phyloP scores from a whole-genome alignment of 345 rosid genomes.

The Cardiospermum halicacabum region DNA sequence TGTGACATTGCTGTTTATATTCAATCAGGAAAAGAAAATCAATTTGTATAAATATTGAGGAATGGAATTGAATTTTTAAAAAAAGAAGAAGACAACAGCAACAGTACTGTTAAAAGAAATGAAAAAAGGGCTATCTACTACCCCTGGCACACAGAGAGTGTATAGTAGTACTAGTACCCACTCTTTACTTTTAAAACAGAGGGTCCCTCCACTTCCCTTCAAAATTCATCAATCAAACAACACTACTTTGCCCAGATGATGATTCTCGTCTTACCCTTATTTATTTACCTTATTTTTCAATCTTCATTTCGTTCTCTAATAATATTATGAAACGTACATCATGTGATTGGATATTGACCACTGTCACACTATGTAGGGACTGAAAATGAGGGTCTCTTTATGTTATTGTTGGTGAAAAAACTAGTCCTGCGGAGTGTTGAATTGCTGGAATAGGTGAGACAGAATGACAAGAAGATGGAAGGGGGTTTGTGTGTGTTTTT shows the following conservation, averaged over 20 bases:
- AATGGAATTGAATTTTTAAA: neutral
- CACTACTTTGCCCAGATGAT: conserved; percentile 15
- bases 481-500: neutral
- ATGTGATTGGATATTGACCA: too few relatives aligned
- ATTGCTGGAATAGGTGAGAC: conserved; percentile 12
- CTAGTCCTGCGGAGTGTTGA: too few relatives aligned
- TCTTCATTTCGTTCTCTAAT: conserved; percentile 11
- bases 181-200: neutral
- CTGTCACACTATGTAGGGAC: too few relatives aligned
- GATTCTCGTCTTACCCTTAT: conserved; percentile 4
- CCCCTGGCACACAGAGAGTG: too few relatives aligned
- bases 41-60: neutral
- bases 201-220: neutral
- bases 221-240: conserved; percentile 9
- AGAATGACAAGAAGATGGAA: neutral
- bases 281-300: conserved; percentile 7
- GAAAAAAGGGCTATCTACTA: neutral
- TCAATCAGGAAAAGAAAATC: neutral
- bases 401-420: too few relatives aligned
- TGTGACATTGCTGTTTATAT: conserved; percentile 15
- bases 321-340: too few relatives aligned
- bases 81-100: neutral
- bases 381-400: too few relatives aligned
- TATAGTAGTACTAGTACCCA: neutral
- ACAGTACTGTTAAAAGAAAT: neutral